phyloP scores from a whole-genome alignment of 352 stramenopile species.

The Albugo candida region DNA sequence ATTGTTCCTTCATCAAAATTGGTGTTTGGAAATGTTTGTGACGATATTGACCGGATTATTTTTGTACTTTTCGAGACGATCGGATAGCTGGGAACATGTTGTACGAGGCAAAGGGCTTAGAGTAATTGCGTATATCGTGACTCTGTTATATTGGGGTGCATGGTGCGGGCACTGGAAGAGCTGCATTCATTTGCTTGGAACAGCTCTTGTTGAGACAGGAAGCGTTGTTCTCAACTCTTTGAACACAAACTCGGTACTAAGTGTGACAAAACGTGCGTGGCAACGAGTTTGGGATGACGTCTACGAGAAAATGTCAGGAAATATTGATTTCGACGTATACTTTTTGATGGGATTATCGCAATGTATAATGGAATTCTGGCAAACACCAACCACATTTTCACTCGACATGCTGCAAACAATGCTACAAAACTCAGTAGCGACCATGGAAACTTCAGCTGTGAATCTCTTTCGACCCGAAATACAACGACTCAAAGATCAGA shows the following conservation, averaged over 20 bases:
- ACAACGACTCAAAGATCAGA: conserved; percentile 19
- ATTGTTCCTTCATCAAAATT: conserved; percentile 42
- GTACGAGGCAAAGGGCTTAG: conserved; percentile 38
- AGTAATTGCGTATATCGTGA: conserved; percentile 29
- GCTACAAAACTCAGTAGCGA: conserved; percentile 28
- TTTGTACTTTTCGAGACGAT: conserved; percentile 16
- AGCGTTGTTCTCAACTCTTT: conserved; percentile 34
- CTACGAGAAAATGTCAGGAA: too few relatives aligned
- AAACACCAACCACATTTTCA: conserved; percentile 57
- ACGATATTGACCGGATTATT: conserved; percentile 14
- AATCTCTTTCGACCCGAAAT: conserved; percentile 36
- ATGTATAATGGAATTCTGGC: conserved; percentile 65
- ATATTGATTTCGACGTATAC: conserved; percentile 25
- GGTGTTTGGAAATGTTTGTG: conserved; percentile 17
- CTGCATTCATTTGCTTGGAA: conserved; percentile 23
- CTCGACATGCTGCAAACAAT: conserved; percentile 43
- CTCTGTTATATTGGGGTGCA: conserved; percentile 35
- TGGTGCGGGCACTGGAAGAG: conserved; percentile 30
- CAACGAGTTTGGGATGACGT: conserved; percentile 11
- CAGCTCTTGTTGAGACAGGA: conserved; percentile 40
- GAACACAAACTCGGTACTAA: conserved; percentile 21
- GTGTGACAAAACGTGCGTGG: conserved; percentile 18
- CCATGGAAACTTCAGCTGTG: conserved; percentile 28
- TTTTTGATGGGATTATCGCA: conserved; percentile 49
- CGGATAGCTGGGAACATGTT: conserved; percentile 4